These are phyloP conservation scores for Auxenochlorella protothecoides DNA, from an alignment of 139 green algal genomes.

Conservation along the genomic window DNA sequence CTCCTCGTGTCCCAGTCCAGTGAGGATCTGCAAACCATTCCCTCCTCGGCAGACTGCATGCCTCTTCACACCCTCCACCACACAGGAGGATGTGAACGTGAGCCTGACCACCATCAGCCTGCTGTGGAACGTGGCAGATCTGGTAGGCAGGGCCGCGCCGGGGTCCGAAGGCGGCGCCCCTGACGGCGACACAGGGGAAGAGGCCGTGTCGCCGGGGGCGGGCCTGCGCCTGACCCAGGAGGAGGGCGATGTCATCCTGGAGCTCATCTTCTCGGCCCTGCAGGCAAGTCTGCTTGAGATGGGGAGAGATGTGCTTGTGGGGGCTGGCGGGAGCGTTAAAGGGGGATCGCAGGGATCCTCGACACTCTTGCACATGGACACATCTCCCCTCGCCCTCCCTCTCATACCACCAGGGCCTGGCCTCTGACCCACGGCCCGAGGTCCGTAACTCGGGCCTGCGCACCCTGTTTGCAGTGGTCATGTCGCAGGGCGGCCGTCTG, in stretches of 20 bases:
- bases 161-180: neutral
- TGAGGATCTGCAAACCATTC: too few species aligned
- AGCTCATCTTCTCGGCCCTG: slow-evolving; percentile 34
- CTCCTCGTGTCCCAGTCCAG: too few species aligned
- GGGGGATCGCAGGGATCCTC: neutral
- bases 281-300: slow-evolving; percentile 7
- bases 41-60: too few species aligned
- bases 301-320: too few species aligned
- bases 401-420: slow-evolving; percentile 3
- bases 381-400: neutral
- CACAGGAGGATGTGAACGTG: slow-evolving; percentile 72
- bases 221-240: neutral
- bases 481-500: slow-evolving; percentile 52
- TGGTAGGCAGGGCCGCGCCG: slow-evolving; percentile 33
- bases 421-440: slow-evolving; percentile 43
- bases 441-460: slow-evolving; percentile 74
- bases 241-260: slow-evolving; percentile 31
- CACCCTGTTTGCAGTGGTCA: slow-evolving; percentile 74
- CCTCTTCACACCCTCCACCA: too few species aligned
- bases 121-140: slow-evolving; percentile 80
- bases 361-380: neutral
- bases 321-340: too few species aligned
- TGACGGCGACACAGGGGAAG: neutral
- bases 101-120: slow-evolving; percentile 75
- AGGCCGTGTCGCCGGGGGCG: slow-evolving; percentile 1